phyloP scores from a whole-genome alignment of 805 yeast species.

The Suhomyces vadensis region DNA sequence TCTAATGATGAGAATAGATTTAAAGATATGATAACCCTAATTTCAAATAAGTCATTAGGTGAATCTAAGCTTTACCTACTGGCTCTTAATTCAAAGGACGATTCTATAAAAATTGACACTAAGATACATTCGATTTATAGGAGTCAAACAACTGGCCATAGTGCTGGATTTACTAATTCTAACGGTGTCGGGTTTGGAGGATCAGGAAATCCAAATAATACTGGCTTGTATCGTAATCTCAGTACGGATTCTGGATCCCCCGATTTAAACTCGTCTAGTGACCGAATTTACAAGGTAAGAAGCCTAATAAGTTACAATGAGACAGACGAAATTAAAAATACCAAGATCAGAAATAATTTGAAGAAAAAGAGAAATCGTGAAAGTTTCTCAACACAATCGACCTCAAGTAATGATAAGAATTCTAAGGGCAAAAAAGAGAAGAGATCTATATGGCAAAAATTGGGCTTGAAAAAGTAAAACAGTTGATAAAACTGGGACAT shows the following conservation, averaged over 20 bases:
- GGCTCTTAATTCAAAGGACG: conserved; percentile 23
- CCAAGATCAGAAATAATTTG: conserved; percentile 10
- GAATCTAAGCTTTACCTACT: conserved; percentile 29
- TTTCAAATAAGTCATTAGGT: conserved; percentile 28
- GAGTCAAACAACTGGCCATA: conserved; percentile 19
- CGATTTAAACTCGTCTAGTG: conserved; percentile 12
- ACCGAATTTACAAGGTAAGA: conserved; percentile 41
- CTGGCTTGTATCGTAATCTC: conserved; percentile 8
- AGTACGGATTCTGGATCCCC: conserved; percentile 11
- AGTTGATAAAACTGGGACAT: neutral
- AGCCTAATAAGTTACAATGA: conserved; percentile 38
- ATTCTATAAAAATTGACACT: conserved; percentile 24
- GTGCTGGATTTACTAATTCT: conserved; percentile 6
- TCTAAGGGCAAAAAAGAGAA: conserved; percentile 8
- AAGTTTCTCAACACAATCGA: conserved; percentile 9
- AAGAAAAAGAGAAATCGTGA: conserved; percentile 9
- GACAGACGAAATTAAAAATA: conserved; percentile 25
- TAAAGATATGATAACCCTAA: conserved; percentile 22
- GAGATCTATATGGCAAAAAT: conserved; percentile 16
- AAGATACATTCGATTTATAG: conserved; percentile 40
- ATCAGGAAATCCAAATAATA: neutral
- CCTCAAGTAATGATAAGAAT: conserved; percentile 10
- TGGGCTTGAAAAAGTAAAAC: conserved; percentile 15
- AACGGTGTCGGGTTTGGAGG: neutral
- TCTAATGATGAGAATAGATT: conserved; percentile 15